Base-by-base conservation (phyloP, 306 rosid species). In the Clitoria ternatea region DNA sequence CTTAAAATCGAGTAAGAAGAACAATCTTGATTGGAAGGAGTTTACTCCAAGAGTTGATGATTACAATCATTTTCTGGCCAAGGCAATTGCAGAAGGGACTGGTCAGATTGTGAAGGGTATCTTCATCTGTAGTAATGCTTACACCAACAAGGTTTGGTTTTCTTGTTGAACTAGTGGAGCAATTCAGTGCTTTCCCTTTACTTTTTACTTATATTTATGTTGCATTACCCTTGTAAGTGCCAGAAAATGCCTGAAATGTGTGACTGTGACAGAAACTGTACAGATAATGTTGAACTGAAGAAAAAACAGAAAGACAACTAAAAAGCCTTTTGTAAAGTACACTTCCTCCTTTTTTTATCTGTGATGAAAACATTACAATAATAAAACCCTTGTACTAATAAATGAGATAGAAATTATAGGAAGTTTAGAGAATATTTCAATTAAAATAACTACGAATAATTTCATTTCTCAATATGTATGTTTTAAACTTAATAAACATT, bases 61-160 rank as follows among this genome's bases (percentile, higher is more conserved):
- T 63, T 94, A 94, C 65, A 94, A 91, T 42, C 85, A 86, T 69
- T 76, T 87, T 50, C 78, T 94, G 82, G 89, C 97, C 1, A 94
- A 78, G 79, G 89, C 88, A 12, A 87, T 94, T 69, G 99, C 97
- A 0, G 92, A 80, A 45, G 99, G 99, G 6, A 94, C 95, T 64
- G 97, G 99, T 42, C 97, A 91, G 78, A 89, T 94, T 71, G 96
- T 94, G 4, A 88, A 72, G 84, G 99, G 99, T 49, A 91, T 94
- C 64, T 94, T 94, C 81, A 81, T 63, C 33, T 94, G 96, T 36
- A 94, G 97, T 87, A 94, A 94, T 76, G 92, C 89, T 82, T 94
- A 94, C 69, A 72, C 91, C 54, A 91, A 94, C 78, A 88, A 94
- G 97, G 99, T 94, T 59, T 61, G 15, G 37, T 45, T 43, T 52